phyloP scores from a whole-genome alignment of 352 stramenopile genomes.

The Pythium vanterpoolii region DNA sequence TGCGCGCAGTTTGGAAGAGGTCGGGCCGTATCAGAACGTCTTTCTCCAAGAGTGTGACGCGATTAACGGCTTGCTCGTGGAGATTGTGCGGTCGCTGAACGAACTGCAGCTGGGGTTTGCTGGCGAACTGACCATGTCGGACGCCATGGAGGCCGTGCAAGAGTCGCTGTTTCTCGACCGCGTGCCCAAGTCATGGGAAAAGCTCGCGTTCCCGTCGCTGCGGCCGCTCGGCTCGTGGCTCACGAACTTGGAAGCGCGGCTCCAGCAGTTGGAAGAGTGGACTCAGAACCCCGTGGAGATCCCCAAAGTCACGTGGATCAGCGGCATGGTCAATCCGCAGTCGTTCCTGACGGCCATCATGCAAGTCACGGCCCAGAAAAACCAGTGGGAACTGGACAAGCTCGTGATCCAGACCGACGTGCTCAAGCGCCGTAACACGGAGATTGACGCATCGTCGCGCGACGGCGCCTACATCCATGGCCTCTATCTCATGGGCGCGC shows the following conservation, averaged over 20 bases:
- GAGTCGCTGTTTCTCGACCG: conserved; percentile 92
- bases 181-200: conserved; percentile 93
- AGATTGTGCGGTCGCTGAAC: conserved; percentile 96
- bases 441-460: conserved; percentile 86
- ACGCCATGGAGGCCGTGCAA: conserved; percentile 95
- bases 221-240: conserved; percentile 92
- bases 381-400: conserved; percentile 96
- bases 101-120: conserved; percentile 96
- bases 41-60: conserved; percentile 98
- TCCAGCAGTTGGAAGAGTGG: conserved; percentile 96
- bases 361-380: conserved; percentile 97
- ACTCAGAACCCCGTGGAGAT: conserved; percentile 95
- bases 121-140: conserved; percentile 97
- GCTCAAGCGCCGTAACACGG: conserved; percentile 91
- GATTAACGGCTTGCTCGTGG: conserved; percentile 94
- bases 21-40: conserved; percentile 95
- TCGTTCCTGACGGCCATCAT: conserved; percentile 97
- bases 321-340: conserved; percentile 94
- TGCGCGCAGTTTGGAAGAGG: conserved; percentile 90
- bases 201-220: conserved; percentile 92
- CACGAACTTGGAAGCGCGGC: conserved; percentile 89
- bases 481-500: conserved; percentile 94
- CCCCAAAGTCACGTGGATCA: conserved; percentile 95
- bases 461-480: conserved; percentile 96
- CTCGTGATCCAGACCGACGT: conserved; percentile 97